Percentiles rank a stretch among this genome's conserved stretches.
Conservation (phyloP, 1,139 yeast genomes). For the Suhomyces choctaworum region DNA sequence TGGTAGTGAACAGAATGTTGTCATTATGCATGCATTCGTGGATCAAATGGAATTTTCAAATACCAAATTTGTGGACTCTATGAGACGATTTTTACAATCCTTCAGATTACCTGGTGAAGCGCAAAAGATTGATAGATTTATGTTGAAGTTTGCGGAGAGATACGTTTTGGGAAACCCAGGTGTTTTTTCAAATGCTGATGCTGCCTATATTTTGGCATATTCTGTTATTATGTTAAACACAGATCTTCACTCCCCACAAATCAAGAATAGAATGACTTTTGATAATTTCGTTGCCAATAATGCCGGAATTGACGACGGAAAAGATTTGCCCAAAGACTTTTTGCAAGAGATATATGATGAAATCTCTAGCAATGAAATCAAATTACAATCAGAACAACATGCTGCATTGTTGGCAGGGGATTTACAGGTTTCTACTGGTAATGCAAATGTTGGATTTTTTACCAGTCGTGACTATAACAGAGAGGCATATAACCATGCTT, state of each 20-base stretch:
- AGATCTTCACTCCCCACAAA: constrained; percentile 87
- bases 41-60: constrained; percentile 78
- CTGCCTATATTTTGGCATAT: constrained; percentile 90
- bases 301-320: constrained; percentile 91
- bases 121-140: constrained; percentile 93
- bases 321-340: constrained; percentile 75
- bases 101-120: constrained; percentile 98
- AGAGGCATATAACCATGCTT: constrained; percentile 90
- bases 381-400: constrained; percentile 89
- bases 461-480: constrained; percentile 74
- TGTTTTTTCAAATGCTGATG: constrained; percentile 86
- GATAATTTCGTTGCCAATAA: constrained; percentile 86
- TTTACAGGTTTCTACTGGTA: constrained; percentile 31
- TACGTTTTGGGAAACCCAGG: constrained; percentile 85
- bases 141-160: constrained; percentile 95
- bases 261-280: constrained; percentile 80
- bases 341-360: constrained; percentile 71
- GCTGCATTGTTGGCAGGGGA: constrained; percentile 81
- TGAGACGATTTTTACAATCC: constrained; percentile 79
- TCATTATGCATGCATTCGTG: constrained; percentile 91
- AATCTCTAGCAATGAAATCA: constrained; percentile 81
- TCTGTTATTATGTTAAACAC: constrained; percentile 93
- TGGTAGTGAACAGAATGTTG: constrained; percentile 74
- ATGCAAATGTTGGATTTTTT: constrained; percentile 59
- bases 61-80: constrained; percentile 76